A percentile compares a stretch with the other conserved stretches of the same genome.
Evolutionary conservation across 108 stramenopile genomes (phyloP).

Genomic region (Stephanodiscus triporus): DNA sequence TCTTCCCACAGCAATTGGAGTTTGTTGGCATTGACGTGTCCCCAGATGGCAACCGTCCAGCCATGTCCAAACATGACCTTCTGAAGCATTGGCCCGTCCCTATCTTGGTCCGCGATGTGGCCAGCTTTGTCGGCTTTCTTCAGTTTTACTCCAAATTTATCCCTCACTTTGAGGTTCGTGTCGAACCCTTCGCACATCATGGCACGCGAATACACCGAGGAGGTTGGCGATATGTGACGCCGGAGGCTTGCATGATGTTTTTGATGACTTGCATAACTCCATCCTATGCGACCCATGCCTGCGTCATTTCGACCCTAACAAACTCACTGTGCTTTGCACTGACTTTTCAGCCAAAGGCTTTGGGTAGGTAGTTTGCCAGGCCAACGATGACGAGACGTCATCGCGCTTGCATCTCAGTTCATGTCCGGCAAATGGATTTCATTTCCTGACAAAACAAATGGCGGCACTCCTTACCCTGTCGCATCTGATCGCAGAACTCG

Average conservation of each 20-base stretch:
- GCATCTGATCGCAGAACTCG: conserved; percentile 2
- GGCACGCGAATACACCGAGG: not conserved
- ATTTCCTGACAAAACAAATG: not conserved
- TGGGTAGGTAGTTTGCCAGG: not conserved
- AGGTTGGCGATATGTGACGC: not conserved
- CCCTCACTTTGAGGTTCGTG: not conserved
- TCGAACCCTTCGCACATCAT: not conserved
- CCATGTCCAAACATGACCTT: no score
- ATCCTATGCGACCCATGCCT: not conserved
- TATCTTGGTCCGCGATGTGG: no score
- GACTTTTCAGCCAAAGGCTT: no score
- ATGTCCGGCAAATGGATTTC: conserved; percentile 3
- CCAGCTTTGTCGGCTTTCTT: no score
- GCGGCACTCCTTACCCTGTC: not conserved
- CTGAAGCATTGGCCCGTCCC: not conserved
- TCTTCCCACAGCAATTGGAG: no score
- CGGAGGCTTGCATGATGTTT: not conserved
- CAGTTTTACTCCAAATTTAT: conserved; percentile 2
- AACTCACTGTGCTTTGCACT: no score
- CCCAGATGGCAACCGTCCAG: no score
- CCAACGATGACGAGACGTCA: not conserved
- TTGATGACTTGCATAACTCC: not conserved
- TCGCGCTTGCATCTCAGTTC: not conserved
- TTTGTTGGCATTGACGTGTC: conserved; percentile 1
- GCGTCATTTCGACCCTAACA: no score